These are phyloP conservation scores for Chrysanthemum lavandulifolium DNA, from an alignment of 129 eudicot species.

Conservation along the genomic window DNA sequence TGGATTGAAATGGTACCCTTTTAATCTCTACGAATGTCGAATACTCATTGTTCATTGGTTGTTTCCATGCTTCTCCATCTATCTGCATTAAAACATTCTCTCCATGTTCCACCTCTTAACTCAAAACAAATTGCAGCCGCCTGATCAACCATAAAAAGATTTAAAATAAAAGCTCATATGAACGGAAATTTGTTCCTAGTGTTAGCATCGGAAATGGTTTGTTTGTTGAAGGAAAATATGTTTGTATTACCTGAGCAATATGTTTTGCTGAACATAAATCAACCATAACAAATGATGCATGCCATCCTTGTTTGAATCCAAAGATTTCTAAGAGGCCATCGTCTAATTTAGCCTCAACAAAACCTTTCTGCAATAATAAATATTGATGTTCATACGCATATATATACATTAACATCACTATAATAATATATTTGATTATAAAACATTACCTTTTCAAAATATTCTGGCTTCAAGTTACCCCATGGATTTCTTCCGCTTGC, in stretches of 20 bases:
- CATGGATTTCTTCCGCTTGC: constrained; percentile 97
- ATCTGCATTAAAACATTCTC: constrained; percentile 70
- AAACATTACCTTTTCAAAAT: constrained; percentile 67
- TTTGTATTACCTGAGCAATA: constrained; percentile 99
- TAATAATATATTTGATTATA: background rate
- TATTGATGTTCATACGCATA: constrained; percentile 8
- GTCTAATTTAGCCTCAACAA: constrained; percentile 84
- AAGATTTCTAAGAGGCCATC: constrained; percentile 87
- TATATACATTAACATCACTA: background rate
- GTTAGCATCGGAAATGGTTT: background rate
- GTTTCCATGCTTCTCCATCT: constrained; percentile 97
- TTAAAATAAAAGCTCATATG: background rate
- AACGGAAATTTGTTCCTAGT: background rate
- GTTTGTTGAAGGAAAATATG: no score
- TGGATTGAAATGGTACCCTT: constrained; percentile 58
- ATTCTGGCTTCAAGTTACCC: constrained; percentile 82
- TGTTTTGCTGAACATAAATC: constrained; percentile 91
- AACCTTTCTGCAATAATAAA: constrained; percentile 64
- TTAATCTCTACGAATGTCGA: constrained; percentile 74
- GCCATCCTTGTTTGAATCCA: constrained; percentile 99
- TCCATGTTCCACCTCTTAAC: constrained; percentile 79
- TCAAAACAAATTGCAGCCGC: constrained; percentile 77
- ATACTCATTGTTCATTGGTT: constrained; percentile 59
- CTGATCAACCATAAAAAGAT: constrained; percentile 27
- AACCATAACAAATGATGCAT: constrained; percentile 93